These are phyloP conservation scores for Novymonas esmeraldas DNA, from an alignment of 208 protist species.

Conservation along the genomic window DNA sequence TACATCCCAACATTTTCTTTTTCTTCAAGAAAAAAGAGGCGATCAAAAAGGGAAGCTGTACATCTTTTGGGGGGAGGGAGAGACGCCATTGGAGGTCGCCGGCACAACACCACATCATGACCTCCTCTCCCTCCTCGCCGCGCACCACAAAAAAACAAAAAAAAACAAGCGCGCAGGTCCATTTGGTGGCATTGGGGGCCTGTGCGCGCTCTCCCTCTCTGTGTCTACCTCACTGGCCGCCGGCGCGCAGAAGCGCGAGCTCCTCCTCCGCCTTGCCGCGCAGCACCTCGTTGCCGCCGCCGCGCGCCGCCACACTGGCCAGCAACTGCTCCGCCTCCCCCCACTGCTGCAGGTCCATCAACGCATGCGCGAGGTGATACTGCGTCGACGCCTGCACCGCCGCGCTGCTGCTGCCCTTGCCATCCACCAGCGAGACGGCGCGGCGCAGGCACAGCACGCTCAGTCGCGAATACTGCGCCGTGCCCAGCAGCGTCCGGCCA, in stretches of 20 bases:
- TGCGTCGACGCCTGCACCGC: conserved; percentile 32
- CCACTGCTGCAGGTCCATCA: conserved; percentile 43
- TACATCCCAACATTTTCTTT: too few species aligned
- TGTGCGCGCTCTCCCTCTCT: not conserved
- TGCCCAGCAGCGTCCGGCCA: conserved; percentile 62
- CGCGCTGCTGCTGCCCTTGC: not conserved
- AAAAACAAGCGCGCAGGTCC: not conserved
- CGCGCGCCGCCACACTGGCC: conserved; percentile 30
- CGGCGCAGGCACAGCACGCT: conserved; percentile 65
- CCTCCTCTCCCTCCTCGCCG: not conserved
- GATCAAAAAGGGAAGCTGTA: conserved; percentile 11
- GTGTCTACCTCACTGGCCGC: conserved; percentile 1
- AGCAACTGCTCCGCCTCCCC: conserved; percentile 66
- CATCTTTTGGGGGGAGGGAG: conserved; percentile 4
- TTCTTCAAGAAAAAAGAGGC: conserved; percentile 4
- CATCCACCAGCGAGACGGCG: conserved; percentile 29
- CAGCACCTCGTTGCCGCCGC: conserved; percentile 59
- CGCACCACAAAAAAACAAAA: conserved; percentile 2
- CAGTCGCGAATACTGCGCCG: conserved; percentile 34
- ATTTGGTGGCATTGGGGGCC: not conserved
- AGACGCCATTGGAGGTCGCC: not conserved
- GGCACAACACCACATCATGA: not conserved
- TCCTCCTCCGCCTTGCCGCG: conserved; percentile 78
- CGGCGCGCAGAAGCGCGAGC: conserved; percentile 35
- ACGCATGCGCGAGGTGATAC: conserved; percentile 72